Conservation (phyloP, 768 basidiomycete genomes). For the Panellus pusillus region DNA sequence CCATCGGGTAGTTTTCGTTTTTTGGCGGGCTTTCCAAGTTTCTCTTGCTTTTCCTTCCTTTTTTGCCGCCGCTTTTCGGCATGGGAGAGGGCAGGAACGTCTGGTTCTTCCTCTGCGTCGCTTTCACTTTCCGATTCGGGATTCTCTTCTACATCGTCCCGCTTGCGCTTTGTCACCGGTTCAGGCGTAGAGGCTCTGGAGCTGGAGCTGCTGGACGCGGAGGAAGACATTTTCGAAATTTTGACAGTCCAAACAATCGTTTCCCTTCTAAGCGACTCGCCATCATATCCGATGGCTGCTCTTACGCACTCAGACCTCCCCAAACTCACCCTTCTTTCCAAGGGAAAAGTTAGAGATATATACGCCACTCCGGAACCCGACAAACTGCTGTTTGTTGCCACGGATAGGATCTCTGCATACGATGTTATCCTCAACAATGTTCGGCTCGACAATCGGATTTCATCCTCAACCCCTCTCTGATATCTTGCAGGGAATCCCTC, state of each 20-base stretch:
- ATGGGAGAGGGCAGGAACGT: slow-evolving; percentile 67
- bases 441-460: slow-evolving; percentile 28
- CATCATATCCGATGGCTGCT: not conserved
- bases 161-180: slow-evolving; percentile 31
- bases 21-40: slow-evolving; percentile 33
- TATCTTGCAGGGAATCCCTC: slow-evolving; percentile 80
- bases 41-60: slow-evolving; percentile 37
- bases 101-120: slow-evolving; percentile 25
- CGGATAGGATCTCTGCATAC: slow-evolving; percentile 95
- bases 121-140: slow-evolving; percentile 23
- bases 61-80: slow-evolving; percentile 69
- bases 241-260: not conserved
- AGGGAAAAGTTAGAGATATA: slow-evolving; percentile 96
- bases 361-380: slow-evolving; percentile 73
- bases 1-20: slow-evolving; percentile 49
- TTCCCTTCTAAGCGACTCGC: not conserved
- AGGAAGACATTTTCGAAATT: slow-evolving; percentile 28
- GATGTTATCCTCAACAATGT: slow-evolving; percentile 95
- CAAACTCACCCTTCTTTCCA: slow-evolving; percentile 69
- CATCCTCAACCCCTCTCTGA: not conserved
- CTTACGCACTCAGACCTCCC: slow-evolving; percentile 51
- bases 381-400: slow-evolving; percentile 88
- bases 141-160: slow-evolving; percentile 16
- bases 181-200: slow-evolving; percentile 28
- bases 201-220: slow-evolving; percentile 31